Conservation (phyloP, 805 yeast species). For the Candida tibetensis region DNA sequence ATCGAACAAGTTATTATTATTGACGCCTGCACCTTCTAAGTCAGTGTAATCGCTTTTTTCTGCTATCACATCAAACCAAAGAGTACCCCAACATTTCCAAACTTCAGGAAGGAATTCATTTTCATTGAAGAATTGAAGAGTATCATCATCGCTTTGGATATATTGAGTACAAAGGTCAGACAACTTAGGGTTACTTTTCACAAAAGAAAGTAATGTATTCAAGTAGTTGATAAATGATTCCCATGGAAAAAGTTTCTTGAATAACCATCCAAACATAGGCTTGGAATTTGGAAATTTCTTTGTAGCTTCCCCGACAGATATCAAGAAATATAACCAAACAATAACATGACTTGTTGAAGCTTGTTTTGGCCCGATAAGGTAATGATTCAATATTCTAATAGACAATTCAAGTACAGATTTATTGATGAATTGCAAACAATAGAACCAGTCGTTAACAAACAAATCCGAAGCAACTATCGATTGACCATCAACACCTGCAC, state of each 20-base stretch:
- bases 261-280: constrained; percentile 47
- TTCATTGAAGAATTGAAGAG: constrained; percentile 50
- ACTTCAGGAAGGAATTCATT: constrained; percentile 70
- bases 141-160: constrained; percentile 28
- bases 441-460: constrained; percentile 51
- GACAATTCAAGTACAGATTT: constrained; percentile 65
- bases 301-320: constrained; percentile 59
- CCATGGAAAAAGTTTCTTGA: constrained; percentile 67
- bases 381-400: constrained; percentile 64
- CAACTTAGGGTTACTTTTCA: constrained; percentile 24
- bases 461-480: constrained; percentile 33
- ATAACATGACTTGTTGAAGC: constrained; percentile 70
- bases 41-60: constrained; percentile 52
- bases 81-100: constrained; percentile 83
- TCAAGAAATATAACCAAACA: constrained; percentile 73
- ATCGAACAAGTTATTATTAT: constrained; percentile 53
- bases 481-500: constrained; percentile 29
- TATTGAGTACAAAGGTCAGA: constrained; percentile 10
- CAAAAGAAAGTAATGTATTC: constrained; percentile 50
- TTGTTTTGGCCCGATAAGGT: constrained; percentile 67
- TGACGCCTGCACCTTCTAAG: constrained; percentile 54
- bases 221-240: constrained; percentile 59
- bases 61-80: constrained; percentile 68
- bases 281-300: constrained; percentile 44
- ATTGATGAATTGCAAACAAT: constrained; percentile 53